A percentile compares a stretch with the other conserved stretches of the same genome.
phyloP scores from a whole-genome alignment of 305 asterid genomes.

The Fraxinus dipetala region DNA sequence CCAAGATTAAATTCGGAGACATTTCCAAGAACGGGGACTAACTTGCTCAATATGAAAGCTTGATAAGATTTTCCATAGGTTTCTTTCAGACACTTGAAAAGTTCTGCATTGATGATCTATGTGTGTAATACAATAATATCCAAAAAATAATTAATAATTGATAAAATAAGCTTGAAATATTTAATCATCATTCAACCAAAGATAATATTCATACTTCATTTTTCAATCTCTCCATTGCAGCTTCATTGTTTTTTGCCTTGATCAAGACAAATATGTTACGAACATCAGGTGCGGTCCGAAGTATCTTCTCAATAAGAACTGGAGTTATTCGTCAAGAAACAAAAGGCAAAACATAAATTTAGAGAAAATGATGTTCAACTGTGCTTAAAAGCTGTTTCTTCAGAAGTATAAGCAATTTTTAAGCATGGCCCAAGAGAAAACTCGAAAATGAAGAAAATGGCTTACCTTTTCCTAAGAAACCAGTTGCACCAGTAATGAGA shows the following conservation, averaged over 20 bases:
- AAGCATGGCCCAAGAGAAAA: not conserved
- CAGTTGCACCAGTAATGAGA: conserved; percentile 81
- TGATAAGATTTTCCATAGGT: conserved; percentile 81
- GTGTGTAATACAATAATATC: not conserved
- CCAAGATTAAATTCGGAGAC: conserved; percentile 77
- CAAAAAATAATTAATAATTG: not conserved
- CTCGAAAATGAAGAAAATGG: not conserved
- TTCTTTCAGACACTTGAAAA: conserved; percentile 77
- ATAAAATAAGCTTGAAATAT: not conserved
- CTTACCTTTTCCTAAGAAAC: conserved; percentile 78
- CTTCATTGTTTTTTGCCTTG: conserved; percentile 76
- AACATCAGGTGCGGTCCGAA: conserved; percentile 86
- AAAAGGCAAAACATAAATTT: not conserved
- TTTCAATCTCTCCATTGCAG: conserved; percentile 65
- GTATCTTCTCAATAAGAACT: conserved; percentile 91
- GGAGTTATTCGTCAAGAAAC: conserved; percentile 20
- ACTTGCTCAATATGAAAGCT: conserved; percentile 78
- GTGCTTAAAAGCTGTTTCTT: not conserved
- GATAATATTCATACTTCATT: conserved; percentile 55
- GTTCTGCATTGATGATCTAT: conserved; percentile 69
- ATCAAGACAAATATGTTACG: conserved; percentile 65
- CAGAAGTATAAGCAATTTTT: not conserved
- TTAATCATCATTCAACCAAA: not conserved
- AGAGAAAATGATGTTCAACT: not conserved
- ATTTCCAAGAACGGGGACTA: conserved; percentile 85